Conservation (phyloP, 2,329 filamentous ascomycete species). For the Pseudogymnoascus sp. region DNA sequence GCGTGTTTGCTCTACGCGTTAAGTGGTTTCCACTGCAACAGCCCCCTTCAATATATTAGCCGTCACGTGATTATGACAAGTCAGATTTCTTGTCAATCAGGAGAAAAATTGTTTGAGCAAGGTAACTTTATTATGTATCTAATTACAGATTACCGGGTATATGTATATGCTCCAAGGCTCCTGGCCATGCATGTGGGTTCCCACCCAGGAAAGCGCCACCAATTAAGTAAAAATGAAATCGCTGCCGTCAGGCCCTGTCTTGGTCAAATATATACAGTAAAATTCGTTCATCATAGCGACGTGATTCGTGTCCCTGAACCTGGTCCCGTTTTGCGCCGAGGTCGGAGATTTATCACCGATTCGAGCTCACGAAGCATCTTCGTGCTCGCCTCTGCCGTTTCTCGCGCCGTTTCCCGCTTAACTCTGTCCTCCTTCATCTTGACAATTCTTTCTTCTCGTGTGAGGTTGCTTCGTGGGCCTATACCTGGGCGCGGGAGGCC, state of each 20-base stretch:
- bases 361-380: slow-evolving; percentile 91
- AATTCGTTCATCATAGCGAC: slow-evolving; percentile 26
- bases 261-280: slow-evolving; percentile 4
- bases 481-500: slow-evolving; percentile 66
- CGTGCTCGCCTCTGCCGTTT: slow-evolving; percentile 71
- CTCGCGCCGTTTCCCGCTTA: slow-evolving; percentile 60
- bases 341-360: slow-evolving; percentile 65
- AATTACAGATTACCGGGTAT: background rate
- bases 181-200: background rate
- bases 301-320: slow-evolving; percentile 23
- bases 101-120: background rate
- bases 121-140: background rate
- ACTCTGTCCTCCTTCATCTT: slow-evolving; percentile 84
- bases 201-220: background rate
- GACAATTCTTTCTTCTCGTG: slow-evolving; percentile 76
- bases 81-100: background rate
- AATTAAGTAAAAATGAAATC: background rate
- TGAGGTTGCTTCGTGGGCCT: slow-evolving; percentile 61
- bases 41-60: background rate
- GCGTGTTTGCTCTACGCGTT: slow-evolving; percentile 9
- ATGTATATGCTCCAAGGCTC: slow-evolving; percentile 1
- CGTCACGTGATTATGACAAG: background rate
- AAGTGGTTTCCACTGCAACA: slow-evolving; percentile 8
- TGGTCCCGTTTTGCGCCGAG: slow-evolving; percentile 26
- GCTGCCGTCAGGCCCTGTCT: background rate